phyloP scores from a whole-genome alignment of 805 yeast species.

The Saccharomyces mikatae region DNA sequence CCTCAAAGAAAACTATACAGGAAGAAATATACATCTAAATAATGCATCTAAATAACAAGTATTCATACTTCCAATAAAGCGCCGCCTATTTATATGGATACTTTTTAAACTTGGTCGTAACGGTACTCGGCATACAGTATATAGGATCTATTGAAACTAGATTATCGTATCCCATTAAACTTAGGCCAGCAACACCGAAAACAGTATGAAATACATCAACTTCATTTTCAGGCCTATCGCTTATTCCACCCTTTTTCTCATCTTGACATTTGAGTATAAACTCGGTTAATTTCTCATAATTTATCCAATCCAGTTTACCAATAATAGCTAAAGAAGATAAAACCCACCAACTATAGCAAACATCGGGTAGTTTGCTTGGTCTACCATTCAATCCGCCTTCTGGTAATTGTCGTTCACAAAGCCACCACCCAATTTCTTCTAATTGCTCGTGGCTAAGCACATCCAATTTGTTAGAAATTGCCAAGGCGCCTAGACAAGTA shows the following conservation, averaged over 20 bases:
- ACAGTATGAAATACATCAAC: conserved; percentile 90
- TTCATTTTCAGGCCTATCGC: conserved; percentile 86
- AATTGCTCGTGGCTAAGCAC: conserved; percentile 30
- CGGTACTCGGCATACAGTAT: conserved; percentile 65
- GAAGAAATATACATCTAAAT: conserved; percentile 38
- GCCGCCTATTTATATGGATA: conserved; percentile 26
- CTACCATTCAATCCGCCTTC: conserved; percentile 94
- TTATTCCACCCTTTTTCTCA: conserved; percentile 71
- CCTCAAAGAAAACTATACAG: conserved; percentile 42
- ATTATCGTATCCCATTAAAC: conserved; percentile 57
- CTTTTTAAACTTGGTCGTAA: conserved; percentile 30
- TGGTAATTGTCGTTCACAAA: conserved; percentile 77
- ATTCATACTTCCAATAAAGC: not conserved
- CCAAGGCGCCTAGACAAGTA: conserved; percentile 75
- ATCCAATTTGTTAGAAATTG: conserved; percentile 55
- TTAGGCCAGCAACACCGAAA: conserved; percentile 83
- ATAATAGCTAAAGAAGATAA: conserved; percentile 65
- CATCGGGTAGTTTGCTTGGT: conserved; percentile 92
- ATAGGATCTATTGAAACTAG: conserved; percentile 71
- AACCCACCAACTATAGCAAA: conserved; percentile 99
- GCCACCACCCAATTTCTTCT: conserved; percentile 68
- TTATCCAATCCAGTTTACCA: conserved; percentile 68
- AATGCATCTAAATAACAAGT: not conserved
- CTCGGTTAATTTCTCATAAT: conserved; percentile 46
- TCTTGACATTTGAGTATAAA: conserved; percentile 81